Evolutionary conservation across 495 filamentous ascomycete species (phyloP).

Genomic region (Cladorrhinum samala): DNA sequence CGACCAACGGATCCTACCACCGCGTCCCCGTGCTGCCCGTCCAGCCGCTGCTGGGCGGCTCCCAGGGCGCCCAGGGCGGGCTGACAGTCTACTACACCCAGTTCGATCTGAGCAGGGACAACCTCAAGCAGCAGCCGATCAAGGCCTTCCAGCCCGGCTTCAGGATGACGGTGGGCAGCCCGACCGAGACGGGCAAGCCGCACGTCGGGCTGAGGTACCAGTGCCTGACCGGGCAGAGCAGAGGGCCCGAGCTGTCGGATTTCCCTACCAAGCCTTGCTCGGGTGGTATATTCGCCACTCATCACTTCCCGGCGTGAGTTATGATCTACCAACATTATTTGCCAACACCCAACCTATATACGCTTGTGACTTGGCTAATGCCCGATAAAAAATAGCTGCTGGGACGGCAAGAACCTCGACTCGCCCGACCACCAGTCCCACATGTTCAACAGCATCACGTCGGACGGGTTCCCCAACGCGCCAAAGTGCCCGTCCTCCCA

Average conservation of each 20-base stretch:
- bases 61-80: constrained; percentile 36
- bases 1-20: constrained; percentile 41
- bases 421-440: constrained; percentile 50
- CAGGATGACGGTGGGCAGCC: constrained; percentile 47
- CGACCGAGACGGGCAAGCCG: constrained; percentile 28
- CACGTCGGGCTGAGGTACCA: constrained; percentile 40
- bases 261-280: constrained; percentile 41
- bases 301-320: constrained; percentile 43
- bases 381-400: too few species aligned
- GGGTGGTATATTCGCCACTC: constrained; percentile 42
- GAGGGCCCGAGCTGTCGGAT: constrained; percentile 33
- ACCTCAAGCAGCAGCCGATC: constrained; percentile 27
- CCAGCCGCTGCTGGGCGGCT: constrained; percentile 38
- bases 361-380: too few species aligned
- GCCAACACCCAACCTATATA: too few species aligned
- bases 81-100: constrained; percentile 42
- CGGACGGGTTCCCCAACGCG: constrained; percentile 33
- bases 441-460: constrained; percentile 36
- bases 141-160: constrained; percentile 42
- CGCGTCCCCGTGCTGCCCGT: constrained; percentile 33
- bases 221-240: constrained; percentile 32
- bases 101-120: constrained; percentile 33
- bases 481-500: constrained; percentile 42
- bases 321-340: too few species aligned
- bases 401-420: constrained; percentile 53